Evolutionary conservation across 805 yeast genomes (phyloP).

Genomic region (Teunomyces panamensis): DNA sequence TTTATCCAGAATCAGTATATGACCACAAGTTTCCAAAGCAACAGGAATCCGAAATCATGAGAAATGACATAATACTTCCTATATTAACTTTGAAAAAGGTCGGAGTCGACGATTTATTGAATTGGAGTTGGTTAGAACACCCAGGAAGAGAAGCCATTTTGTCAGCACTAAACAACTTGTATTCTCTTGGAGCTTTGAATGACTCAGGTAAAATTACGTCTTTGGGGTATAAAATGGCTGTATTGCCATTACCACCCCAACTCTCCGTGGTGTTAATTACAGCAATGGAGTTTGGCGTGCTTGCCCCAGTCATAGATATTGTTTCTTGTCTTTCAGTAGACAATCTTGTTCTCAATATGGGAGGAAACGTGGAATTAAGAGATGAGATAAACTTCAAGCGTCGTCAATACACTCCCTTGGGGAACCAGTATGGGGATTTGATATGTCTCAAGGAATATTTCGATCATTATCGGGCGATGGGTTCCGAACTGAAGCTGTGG

Average conservation of each 20-base stretch:
- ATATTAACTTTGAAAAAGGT: constrained; percentile 78
- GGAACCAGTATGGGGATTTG: constrained; percentile 78
- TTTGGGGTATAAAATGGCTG: constrained; percentile 82
- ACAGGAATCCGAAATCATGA: constrained; percentile 89
- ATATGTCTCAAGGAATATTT: constrained; percentile 76
- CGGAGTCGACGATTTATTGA: constrained; percentile 77
- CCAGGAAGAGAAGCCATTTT: constrained; percentile 79
- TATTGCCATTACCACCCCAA: constrained; percentile 90
- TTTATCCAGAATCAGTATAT: constrained; percentile 75
- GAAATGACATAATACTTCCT: constrained; percentile 84
- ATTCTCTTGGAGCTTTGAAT: constrained; percentile 74
- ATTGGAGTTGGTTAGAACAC: constrained; percentile 91
- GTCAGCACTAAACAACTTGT: constrained; percentile 75
- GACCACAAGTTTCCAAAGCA: constrained; percentile 56
- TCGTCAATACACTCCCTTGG: constrained; percentile 64
- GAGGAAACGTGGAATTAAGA: constrained; percentile 61
- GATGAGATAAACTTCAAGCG: constrained; percentile 83
- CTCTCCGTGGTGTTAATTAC: constrained; percentile 78
- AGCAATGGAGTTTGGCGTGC: constrained; percentile 58
- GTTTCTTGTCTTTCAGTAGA: constrained; percentile 93
- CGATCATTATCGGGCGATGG: constrained; percentile 45
- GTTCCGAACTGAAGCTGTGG: constrained; percentile 71
- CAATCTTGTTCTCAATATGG: constrained; percentile 75
- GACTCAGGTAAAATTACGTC: constrained; percentile 72
- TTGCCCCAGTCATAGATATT: constrained; percentile 75